Conservation (phyloP, 2,329 filamentous ascomycete species). For the Trichoderma sp. region DNA sequence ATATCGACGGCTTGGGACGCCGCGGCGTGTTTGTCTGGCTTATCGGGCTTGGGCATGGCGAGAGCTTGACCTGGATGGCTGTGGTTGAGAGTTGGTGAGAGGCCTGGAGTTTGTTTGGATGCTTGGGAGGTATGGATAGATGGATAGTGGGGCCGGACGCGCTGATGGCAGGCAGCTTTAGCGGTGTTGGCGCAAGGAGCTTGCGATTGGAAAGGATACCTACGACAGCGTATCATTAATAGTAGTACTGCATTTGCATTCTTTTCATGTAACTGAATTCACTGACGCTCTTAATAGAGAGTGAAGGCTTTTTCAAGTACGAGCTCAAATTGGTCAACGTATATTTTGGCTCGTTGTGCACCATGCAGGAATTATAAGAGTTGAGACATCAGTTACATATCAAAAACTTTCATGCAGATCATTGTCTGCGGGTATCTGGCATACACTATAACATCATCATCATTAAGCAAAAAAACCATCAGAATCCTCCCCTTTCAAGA, state of each 20-base stretch:
- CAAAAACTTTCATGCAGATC: constrained; percentile 1
- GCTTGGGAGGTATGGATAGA: not conserved
- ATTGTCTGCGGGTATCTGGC: constrained; percentile 13
- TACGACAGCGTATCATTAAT: no score
- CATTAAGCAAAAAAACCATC: not conserved
- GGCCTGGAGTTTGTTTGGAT: constrained; percentile 1
- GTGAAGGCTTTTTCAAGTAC: not conserved
- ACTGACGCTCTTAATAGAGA: not conserved
- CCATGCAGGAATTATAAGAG: not conserved
- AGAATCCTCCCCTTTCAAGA: constrained; percentile 41
- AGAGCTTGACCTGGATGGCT: not conserved
- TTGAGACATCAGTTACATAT: not conserved
- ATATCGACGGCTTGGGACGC: constrained; percentile 84
- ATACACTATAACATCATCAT: constrained; percentile 5
- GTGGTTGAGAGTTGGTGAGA: not conserved
- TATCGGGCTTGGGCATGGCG: constrained; percentile 57
- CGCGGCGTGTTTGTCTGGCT: constrained; percentile 69
- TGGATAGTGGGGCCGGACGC: constrained; percentile 18
- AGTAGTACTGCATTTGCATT: no score
- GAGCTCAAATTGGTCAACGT: no score
- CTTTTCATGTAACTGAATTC: not conserved
- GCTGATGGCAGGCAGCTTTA: constrained; percentile 18
- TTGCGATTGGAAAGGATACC: not conserved
- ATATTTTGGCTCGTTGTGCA: no score
- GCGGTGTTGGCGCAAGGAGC: not conserved